Base-by-base conservation (phyloP, 2,329 filamentous ascomycete species). In the Xylariaceae sp. region DNA sequence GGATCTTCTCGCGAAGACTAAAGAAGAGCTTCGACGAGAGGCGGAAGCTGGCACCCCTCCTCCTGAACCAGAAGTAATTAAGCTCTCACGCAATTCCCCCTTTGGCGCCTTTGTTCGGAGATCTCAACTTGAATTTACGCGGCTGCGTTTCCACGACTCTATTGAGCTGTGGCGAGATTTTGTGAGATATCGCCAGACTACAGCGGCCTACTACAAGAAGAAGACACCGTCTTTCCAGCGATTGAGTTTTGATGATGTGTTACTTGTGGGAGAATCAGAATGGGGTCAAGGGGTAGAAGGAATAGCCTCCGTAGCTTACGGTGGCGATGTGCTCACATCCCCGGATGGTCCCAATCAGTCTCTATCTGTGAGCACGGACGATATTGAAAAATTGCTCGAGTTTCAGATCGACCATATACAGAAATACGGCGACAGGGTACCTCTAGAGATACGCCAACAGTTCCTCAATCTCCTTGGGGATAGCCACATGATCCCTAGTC, bases 351-450 rank as follows among this genome's bases (percentile, higher is more conserved):
- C 62, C 3, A 63, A 56, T 14, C 63, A 65, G 3, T 67, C 67
- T 2, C 52, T 76, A 14, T 66, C 75, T 2, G 75, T 88, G 44
- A 93, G 88, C 64, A 82, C 81, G 0, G 84, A 92, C 55, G 89
- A 95, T 60, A 74, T 93, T 6, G 88, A 94, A 61, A 80, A 79
- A 22, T 70, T 96, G 22, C 69, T 97, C 17, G 88, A 94, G 55
- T 94, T 93, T 56, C 91, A 95, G 60, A 84, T 97, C 29, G 84
- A 88, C 52, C 83, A 89, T 63, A 82, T 96, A 69, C 91, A 96
- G 63, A 87, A 82, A 62, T 79, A 86, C 54, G 92, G 92, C 8
- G 85, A 79, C 48, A 79, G 92, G 56, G 80, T 96, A 33, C 86
- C 92, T 0, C 69, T 82, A 14, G 81, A 83, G 42, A 82, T 95